phyloP scores from a whole-genome alignment of 176 grass and related monocot genomes.

The Saccharum officinarum region DNA sequence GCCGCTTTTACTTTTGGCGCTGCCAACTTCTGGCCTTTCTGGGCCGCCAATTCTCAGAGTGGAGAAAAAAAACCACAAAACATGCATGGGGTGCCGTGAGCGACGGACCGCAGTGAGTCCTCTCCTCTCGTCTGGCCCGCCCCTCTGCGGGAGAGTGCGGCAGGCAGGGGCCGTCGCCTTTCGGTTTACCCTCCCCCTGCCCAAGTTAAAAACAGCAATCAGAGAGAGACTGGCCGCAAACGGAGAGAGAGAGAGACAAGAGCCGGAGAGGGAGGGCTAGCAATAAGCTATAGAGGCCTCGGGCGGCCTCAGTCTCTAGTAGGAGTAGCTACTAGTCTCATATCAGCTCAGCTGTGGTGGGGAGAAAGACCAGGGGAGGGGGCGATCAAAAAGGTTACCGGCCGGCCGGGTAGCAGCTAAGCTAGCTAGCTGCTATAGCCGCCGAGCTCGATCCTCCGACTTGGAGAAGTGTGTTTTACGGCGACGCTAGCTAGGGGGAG shows the following conservation, averaged over 20 bases:
- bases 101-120: conserved; percentile 10
- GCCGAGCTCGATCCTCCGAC: conserved; percentile 1
- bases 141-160: not conserved
- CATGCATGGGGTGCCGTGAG: conserved; percentile 34
- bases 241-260: not conserved
- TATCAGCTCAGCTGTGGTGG: not conserved
- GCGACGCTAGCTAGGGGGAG: not conserved
- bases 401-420: conserved; percentile 20
- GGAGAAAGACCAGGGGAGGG: conserved; percentile 5
- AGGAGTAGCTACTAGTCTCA: not conserved
- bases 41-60: conserved; percentile 20
- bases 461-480: not conserved
- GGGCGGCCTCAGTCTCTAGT: not conserved
- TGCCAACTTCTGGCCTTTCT: conserved; percentile 44
- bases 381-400: conserved; percentile 45
- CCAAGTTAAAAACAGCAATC: conserved; percentile 49
- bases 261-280: not conserved
- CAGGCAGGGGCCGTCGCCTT: conserved; percentile 21
- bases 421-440: conserved; percentile 25
- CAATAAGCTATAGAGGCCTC: not conserved
- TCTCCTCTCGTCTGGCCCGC: not conserved
- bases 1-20: conserved; percentile 60
- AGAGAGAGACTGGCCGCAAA: conserved; percentile 31
- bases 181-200: conserved; percentile 37
- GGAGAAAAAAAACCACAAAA: not conserved